phyloP scores from a whole-genome alignment of 2,329 filamentous ascomycete species.

The Claviceps sorghi region DNA sequence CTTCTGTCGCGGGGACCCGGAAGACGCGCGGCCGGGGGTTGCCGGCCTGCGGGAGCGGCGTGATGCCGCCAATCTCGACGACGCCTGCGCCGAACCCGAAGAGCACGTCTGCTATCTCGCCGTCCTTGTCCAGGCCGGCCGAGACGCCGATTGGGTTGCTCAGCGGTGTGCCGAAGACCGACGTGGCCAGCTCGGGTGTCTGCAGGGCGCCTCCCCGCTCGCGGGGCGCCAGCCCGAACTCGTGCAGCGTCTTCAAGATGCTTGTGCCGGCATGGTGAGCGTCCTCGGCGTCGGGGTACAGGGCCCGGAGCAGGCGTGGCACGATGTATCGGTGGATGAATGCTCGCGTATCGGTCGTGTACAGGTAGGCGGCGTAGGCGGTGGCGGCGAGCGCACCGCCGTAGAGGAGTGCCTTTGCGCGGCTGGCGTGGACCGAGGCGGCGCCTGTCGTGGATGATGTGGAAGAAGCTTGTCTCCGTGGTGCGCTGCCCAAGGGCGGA shows the following conservation, averaged over 20 bases:
- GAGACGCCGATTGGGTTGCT: slow-evolving; percentile 85
- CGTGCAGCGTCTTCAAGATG: slow-evolving; percentile 57
- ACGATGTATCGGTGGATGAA: slow-evolving; percentile 54
- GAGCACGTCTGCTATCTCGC: slow-evolving; percentile 70
- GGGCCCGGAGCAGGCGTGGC: slow-evolving; percentile 47
- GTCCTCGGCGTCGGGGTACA: slow-evolving; percentile 70
- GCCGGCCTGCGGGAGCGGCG: slow-evolving; percentile 71
- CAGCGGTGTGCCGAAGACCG: slow-evolving; percentile 63
- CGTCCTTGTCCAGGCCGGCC: slow-evolving; percentile 92
- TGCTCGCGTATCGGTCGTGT: slow-evolving; percentile 60
- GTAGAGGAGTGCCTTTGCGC: slow-evolving; percentile 24
- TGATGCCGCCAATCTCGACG: slow-evolving; percentile 86
- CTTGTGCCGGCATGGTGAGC: slow-evolving; percentile 73
- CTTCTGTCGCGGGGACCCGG: slow-evolving; percentile 66
- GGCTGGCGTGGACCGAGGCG: slow-evolving; percentile 15
- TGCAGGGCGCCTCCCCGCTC: slow-evolving; percentile 47
- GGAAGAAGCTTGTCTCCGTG: slow-evolving; percentile 16
- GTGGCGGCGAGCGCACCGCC: slow-evolving; percentile 26
- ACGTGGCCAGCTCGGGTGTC: slow-evolving; percentile 18
- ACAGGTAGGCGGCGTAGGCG: slow-evolving; percentile 43
- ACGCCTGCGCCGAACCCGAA: slow-evolving; percentile 74
- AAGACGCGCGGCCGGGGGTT: slow-evolving; percentile 85
- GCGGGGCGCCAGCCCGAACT: slow-evolving; percentile 62
- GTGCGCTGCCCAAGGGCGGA: slow-evolving; percentile 8
- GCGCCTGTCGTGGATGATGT: slow-evolving; percentile 11